phyloP scores from a whole-genome alignment of 2,329 filamentous ascomycete species.

The Lachnellula suecica region DNA sequence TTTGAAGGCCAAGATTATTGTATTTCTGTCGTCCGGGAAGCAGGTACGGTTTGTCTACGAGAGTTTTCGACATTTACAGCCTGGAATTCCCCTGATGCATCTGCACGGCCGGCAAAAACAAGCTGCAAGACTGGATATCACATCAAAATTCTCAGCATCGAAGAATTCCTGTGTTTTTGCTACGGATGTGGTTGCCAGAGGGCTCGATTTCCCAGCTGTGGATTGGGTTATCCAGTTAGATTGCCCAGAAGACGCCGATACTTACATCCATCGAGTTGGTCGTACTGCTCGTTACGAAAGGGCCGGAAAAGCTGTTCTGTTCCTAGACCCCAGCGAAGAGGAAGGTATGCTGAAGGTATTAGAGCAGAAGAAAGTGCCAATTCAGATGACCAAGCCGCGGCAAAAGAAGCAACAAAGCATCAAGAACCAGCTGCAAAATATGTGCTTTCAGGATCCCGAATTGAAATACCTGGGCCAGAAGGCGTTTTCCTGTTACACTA shows the following conservation, averaged over 20 bases:
- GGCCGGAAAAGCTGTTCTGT: slow-evolving; percentile 82
- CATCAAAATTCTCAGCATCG: slow-evolving; percentile 74
- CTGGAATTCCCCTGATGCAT: slow-evolving; percentile 89
- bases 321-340: slow-evolving; percentile 90
- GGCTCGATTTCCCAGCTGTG: slow-evolving; percentile 92
- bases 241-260: slow-evolving; percentile 93
- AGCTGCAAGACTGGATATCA: slow-evolving; percentile 82
- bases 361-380: slow-evolving; percentile 84
- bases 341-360: slow-evolving; percentile 84
- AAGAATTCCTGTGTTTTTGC: slow-evolving; percentile 89
- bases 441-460: slow-evolving; percentile 94
- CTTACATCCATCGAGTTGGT: slow-evolving; percentile 95
- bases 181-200: slow-evolving; percentile 91
- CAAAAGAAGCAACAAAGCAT: slow-evolving; percentile 88
- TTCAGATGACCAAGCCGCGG: slow-evolving; percentile 82
- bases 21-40: slow-evolving; percentile 93
- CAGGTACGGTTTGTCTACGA: slow-evolving; percentile 97
- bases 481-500: slow-evolving; percentile 87
- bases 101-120: slow-evolving; percentile 95
- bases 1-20: slow-evolving; percentile 90
- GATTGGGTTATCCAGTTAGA: slow-evolving; percentile 99
- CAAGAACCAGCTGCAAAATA: slow-evolving; percentile 81
- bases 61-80: slow-evolving; percentile 86
- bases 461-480: slow-evolving; percentile 96
- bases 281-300: slow-evolving; percentile 92